Conservation (phyloP, 805 yeast species). For the Alloascoidea africana region DNA sequence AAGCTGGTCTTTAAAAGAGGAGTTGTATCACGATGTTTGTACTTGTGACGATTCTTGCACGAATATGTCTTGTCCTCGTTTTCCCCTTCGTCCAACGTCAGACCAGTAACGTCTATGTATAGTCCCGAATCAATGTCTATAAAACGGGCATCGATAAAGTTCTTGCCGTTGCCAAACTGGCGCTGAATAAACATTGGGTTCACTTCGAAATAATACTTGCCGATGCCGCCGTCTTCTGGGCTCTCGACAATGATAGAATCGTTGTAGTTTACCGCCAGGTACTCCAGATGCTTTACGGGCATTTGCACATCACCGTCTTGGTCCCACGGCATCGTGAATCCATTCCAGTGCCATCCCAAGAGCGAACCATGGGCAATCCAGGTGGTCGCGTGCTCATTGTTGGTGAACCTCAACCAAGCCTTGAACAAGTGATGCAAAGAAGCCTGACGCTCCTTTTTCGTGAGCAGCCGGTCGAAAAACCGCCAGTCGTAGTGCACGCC, state of each 20-base stretch:
- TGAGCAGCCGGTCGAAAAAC: conserved; percentile 34
- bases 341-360: conserved; percentile 35
- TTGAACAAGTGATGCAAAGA: conserved; percentile 30
- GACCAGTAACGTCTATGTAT: conserved; percentile 43
- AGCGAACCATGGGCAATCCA: conserved; percentile 36
- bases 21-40: conserved; percentile 28
- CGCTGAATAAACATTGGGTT: conserved; percentile 34
- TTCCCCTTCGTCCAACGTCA: conserved; percentile 14
- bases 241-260: conserved; percentile 28
- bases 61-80: conserved; percentile 14
- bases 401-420: conserved; percentile 29
- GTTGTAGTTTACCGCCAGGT: conserved; percentile 31
- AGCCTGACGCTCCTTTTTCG: conserved; percentile 22
- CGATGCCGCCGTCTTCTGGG: conserved; percentile 29
- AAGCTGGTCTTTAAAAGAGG: conserved; percentile 39
- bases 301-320: conserved; percentile 32
- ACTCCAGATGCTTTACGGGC: conserved; percentile 29
- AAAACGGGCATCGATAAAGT: conserved; percentile 38
- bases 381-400: conserved; percentile 24
- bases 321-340: conserved; percentile 39
- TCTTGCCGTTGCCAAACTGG: conserved; percentile 30
- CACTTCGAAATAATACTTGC: conserved; percentile 30
- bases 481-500: conserved; percentile 47
- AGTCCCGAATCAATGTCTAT: conserved; percentile 45
- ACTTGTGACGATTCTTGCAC: conserved; percentile 45